Evolutionary conservation across 1,284 basidiomycete genomes (phyloP).

Genomic region (Erythrobasidium hasegawianum): DNA sequence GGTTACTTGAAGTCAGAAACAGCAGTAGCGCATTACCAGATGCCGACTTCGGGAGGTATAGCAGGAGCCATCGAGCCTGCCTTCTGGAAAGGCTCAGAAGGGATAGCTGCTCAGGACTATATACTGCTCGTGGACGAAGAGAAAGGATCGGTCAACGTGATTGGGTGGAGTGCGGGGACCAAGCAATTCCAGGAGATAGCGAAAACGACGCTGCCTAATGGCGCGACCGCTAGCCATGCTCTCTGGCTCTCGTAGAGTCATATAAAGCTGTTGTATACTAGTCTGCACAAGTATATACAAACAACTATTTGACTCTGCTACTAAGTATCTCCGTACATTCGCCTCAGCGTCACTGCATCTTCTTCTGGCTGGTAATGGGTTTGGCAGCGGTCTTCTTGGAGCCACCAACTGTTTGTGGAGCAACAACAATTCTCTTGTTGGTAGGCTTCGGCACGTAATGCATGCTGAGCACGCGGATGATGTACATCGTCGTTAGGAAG

Average conservation of each 20-base stretch:
- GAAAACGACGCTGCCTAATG: constrained; percentile 38
- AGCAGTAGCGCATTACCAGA: constrained; percentile 41
- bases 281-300: background rate
- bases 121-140: constrained; percentile 48
- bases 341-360: constrained; percentile 4
- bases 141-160: constrained; percentile 45
- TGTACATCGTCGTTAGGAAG: constrained; percentile 31
- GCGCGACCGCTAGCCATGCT: constrained; percentile 40
- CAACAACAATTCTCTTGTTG: background rate
- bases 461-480: constrained; percentile 19
- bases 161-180: constrained; percentile 40
- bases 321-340: too few species aligned
- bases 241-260: constrained; percentile 39
- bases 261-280: too few species aligned
- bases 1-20: constrained; percentile 39
- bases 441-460: constrained; percentile 12
- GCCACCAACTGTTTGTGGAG: constrained; percentile 1
- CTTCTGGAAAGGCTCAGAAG: constrained; percentile 40
- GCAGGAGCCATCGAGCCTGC: constrained; percentile 49
- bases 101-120: constrained; percentile 40
- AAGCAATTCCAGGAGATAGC: constrained; percentile 43
- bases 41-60: constrained; percentile 48
- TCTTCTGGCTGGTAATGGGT: constrained; percentile 26
- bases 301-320: too few species aligned
- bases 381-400: constrained; percentile 24